phyloP scores from a whole-genome alignment of 257 asterid species.

The Eustoma russellianum region DNA sequence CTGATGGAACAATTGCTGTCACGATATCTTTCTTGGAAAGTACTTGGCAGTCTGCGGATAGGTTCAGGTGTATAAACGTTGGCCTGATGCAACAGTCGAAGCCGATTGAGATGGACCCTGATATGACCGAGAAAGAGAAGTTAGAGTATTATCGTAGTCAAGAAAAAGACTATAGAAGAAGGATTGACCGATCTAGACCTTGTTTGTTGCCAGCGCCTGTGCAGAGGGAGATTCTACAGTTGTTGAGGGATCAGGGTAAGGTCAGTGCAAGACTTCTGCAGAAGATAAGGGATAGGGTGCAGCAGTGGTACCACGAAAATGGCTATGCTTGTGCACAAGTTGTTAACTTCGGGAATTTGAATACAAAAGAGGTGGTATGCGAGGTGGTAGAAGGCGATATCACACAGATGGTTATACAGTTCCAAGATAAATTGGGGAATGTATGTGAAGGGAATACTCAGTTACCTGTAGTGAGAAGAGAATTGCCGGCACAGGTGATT shows the following conservation, averaged over 20 bases:
- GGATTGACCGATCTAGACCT: conserved; percentile 70
- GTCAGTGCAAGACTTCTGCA: conserved; percentile 93
- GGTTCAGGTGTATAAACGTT: conserved; percentile 81
- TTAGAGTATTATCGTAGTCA: conserved; percentile 51
- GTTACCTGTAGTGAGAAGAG: conserved; percentile 71
- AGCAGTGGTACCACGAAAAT: conserved; percentile 91
- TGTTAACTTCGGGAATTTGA: conserved; percentile 91
- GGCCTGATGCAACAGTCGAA: conserved; percentile 83
- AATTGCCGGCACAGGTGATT: conserved; percentile 69
- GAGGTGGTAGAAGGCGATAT: conserved; percentile 99
- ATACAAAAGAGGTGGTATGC: conserved; percentile 88
- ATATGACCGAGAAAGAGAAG: conserved; percentile 91
- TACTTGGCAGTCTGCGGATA: conserved; percentile 84
- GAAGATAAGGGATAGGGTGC: conserved; percentile 89
- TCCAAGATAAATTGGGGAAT: conserved; percentile 96
- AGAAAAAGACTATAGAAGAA: conserved; percentile 71
- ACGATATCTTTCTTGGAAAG: conserved; percentile 73
- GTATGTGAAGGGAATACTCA: conserved; percentile 86
- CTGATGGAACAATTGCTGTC: conserved; percentile 68
- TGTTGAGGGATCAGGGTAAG: conserved; percentile 66
- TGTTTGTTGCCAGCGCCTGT: conserved; percentile 74
- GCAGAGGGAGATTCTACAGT: conserved; percentile 54
- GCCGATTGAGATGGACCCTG: conserved; percentile 87
- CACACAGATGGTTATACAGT: conserved; percentile 75
- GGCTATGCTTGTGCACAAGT: conserved; percentile 94